A percentile compares a stretch with the other conserved stretches of the same genome.
These are phyloP conservation scores for Cryptomeria japonica DNA, from an alignment of 75 land plant genomes.

Conservation along the genomic window DNA sequence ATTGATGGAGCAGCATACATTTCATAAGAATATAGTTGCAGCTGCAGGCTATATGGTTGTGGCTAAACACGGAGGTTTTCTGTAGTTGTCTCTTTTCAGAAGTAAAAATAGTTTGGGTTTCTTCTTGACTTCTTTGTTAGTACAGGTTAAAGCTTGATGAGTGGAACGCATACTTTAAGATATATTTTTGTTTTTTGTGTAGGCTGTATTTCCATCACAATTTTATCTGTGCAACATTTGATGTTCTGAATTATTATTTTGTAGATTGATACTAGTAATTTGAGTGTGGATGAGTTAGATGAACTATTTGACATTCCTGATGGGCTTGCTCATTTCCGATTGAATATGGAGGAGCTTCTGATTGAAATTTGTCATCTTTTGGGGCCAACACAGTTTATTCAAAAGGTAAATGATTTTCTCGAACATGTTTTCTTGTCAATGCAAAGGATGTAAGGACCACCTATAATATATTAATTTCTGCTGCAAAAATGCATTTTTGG, in stretches of 20 bases:
- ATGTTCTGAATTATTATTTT: slow-evolving; percentile 5
- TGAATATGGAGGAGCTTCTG: slow-evolving; percentile 80
- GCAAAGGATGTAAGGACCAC: no score
- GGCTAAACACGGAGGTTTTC: neutral
- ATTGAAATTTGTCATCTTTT: slow-evolving; percentile 78
- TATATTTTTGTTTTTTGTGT: neutral
- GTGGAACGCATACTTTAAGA: neutral
- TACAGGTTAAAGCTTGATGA: neutral
- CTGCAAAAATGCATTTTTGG: neutral
- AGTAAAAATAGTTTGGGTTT: neutral
- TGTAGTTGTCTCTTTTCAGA: neutral
- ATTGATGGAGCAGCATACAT: neutral
- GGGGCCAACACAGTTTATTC: slow-evolving; percentile 58
- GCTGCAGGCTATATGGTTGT: neutral
- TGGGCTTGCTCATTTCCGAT: slow-evolving; percentile 79
- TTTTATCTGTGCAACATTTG: neutral
- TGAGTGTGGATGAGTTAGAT: slow-evolving; percentile 45
- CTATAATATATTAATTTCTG: neutral
- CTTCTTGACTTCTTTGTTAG: neutral
- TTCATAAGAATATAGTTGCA: neutral
- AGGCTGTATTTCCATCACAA: neutral
- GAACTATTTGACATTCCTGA: slow-evolving; percentile 67
- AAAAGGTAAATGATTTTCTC: slow-evolving; percentile 45
- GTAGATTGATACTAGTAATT: slow-evolving; percentile 47
- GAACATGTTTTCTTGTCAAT: neutral